Evolutionary conservation across 2,329 filamentous ascomycete species (phyloP), one percentile per base, ranked within the genome.

Genomic region (Cercospora zeina): DNA sequence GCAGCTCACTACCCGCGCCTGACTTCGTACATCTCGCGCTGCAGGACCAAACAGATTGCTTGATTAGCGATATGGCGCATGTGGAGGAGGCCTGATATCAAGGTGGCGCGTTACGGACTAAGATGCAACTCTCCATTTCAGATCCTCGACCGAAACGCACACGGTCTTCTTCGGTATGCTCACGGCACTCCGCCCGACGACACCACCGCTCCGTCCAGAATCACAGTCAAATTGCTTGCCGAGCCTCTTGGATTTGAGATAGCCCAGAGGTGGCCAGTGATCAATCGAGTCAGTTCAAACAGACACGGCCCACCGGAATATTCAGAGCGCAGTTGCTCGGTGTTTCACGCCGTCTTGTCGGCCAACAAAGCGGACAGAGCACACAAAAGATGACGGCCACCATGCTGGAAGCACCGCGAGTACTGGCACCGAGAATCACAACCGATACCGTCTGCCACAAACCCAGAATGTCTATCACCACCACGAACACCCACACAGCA

Each of bases 101-200:
- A 36, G 19, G 47, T 50, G 42, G 64, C 65, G 62, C 59, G 58
- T 60, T 51, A 42, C 37, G 64, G 60, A 50, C 50, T 65, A 51
- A 50, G 62, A 60, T 61, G 54, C 65, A 13, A 58, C 27, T 51
- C 27, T 33, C 31, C n/a, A 51, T 21, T 14, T 33, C 58, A 21
- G n/a, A 37, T 42, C 34, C 54, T 54, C 58, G 47, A 59, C 14
- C 62, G 50, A 53, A 51, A 51, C 57, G 30, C 39, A 57, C 36
- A 21, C 62, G 63, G 65, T 62, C 63, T 65, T 66, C 50, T 65
- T 62, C 65, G 63, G 65, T 61, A 51, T 61, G 50, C 57, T 57
- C 62, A 61, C 61, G 59, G 56, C 53, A 61, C 36, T 62, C 56
- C 56, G 54, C 62, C 64, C 61, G 56, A 66, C 60, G 33, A 58